Conservation (phyloP, 345 rosid genomes). For the Geranium brycei region DNA sequence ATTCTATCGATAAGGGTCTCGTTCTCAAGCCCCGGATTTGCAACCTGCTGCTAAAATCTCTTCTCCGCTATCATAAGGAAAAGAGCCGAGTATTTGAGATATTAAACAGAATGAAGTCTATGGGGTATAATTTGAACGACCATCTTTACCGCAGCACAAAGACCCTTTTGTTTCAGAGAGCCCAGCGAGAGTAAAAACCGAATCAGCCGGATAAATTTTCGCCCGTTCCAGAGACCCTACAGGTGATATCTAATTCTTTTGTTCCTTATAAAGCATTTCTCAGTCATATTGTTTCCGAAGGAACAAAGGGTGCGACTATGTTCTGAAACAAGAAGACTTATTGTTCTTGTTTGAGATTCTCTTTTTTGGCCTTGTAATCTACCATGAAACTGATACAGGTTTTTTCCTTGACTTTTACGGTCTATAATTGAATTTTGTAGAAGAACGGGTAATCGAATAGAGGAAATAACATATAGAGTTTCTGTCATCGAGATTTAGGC, state of each 20-base stretch:
- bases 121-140: slow-evolving; percentile 48
- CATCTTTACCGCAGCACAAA: slow-evolving; percentile 26
- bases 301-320: not conserved
- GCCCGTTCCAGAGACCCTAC: not conserved
- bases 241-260: not conserved
- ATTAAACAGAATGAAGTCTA: slow-evolving; percentile 36
- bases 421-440: not conserved
- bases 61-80: slow-evolving; percentile 30
- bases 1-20: slow-evolving; percentile 54
- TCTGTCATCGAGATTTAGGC: not conserved
- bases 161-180: slow-evolving; percentile 15
- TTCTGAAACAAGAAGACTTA: no score
- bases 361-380: not conserved
- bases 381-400: not conserved
- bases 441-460: not conserved
- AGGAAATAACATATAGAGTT: not conserved
- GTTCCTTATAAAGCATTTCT: not conserved
- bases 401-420: not conserved
- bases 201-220: slow-evolving; percentile 17
- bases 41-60: slow-evolving; percentile 38
- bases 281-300: not conserved
- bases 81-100: slow-evolving; percentile 30
- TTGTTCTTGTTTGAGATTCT: no score
- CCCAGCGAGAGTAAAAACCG: slow-evolving; percentile 10
- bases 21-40: slow-evolving; percentile 40